Evolutionary conservation across 805 yeast species (phyloP).

Genomic region (Millerozyma miso): DNA sequence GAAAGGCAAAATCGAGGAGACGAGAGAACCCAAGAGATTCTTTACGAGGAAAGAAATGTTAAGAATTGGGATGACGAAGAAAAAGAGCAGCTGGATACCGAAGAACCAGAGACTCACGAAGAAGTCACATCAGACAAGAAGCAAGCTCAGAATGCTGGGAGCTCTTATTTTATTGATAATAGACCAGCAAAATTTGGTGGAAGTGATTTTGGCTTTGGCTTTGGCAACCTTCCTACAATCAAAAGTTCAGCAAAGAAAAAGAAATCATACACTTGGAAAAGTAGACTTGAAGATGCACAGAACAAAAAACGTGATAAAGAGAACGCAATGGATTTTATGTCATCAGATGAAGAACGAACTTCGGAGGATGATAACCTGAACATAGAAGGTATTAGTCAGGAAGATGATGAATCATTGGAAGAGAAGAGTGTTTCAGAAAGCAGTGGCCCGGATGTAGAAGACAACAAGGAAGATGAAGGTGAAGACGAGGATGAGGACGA

Average conservation of each 20-base stretch:
- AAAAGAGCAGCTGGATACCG: slow-evolving; percentile 15
- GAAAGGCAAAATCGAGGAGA: slow-evolving; percentile 71
- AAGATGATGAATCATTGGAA: slow-evolving; percentile 18
- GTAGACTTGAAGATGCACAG: slow-evolving; percentile 34
- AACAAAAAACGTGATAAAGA: slow-evolving; percentile 51
- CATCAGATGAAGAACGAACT: neutral
- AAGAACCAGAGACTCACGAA: slow-evolving; percentile 18
- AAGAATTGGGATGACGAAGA: slow-evolving; percentile 47
- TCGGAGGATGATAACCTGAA: too few relatives aligned
- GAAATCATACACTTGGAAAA: slow-evolving; percentile 71
- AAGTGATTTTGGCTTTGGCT: slow-evolving; percentile 67
- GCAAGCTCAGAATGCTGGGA: slow-evolving; percentile 9
- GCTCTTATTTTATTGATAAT: slow-evolving; percentile 59
- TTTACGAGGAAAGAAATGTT: slow-evolving; percentile 66
- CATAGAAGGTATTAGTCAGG: slow-evolving; percentile 22
- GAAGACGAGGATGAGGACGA: slow-evolving; percentile 17
- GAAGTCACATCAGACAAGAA: slow-evolving; percentile 11
- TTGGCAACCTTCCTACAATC: slow-evolving; percentile 50
- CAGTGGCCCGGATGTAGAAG: slow-evolving; percentile 19
- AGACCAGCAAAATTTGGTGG: slow-evolving; percentile 63
- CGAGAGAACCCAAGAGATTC: slow-evolving; percentile 54
- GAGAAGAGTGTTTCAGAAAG: slow-evolving; percentile 15
- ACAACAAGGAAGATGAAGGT: slow-evolving; percentile 17
- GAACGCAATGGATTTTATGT: slow-evolving; percentile 43
- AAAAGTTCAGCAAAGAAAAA: slow-evolving; percentile 20